Conservation (phyloP, 2,329 filamentous ascomycete species). For the Microcyclosporella mali region DNA sequence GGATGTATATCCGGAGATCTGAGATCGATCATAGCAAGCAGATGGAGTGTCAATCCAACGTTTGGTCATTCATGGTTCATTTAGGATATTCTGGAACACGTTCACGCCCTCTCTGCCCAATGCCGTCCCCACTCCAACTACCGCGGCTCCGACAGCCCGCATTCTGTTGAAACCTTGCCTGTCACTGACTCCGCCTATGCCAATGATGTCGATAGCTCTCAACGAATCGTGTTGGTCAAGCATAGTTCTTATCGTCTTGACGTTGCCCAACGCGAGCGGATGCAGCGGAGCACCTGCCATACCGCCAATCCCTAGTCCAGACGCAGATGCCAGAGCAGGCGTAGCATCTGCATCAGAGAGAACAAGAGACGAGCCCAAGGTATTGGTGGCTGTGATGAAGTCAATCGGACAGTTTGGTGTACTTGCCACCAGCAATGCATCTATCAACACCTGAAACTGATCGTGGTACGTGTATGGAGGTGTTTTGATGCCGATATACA, state of each 20-base stretch:
- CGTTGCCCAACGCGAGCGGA: conserved; percentile 68
- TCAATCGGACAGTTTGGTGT: conserved; percentile 44
- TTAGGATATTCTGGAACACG: conserved; percentile 57
- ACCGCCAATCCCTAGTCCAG: conserved; percentile 57
- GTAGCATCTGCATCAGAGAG: conserved; percentile 32
- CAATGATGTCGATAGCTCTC: conserved; percentile 57
- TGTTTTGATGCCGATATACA: conserved; percentile 62
- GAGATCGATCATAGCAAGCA: background rate
- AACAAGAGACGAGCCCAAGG: conserved; percentile 62
- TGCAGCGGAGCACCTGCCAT: conserved; percentile 68
- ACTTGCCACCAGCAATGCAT: conserved; percentile 41
- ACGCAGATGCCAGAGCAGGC: conserved; percentile 44
- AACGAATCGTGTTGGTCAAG: conserved; percentile 49
- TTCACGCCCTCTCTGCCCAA: conserved; percentile 57
- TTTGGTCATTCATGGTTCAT: conserved; percentile 5
- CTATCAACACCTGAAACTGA: conserved; percentile 55
- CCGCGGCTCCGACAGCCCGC: conserved; percentile 58
- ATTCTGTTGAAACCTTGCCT: conserved; percentile 58
- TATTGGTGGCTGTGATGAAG: conserved; percentile 69
- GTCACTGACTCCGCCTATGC: conserved; percentile 67
- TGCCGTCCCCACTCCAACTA: conserved; percentile 64
- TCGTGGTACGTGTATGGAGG: conserved; percentile 68
- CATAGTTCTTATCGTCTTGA: conserved; percentile 57
- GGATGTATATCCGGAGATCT: conserved; percentile 30
- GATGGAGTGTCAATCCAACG: conserved; percentile 7